Base-by-base conservation (phyloP, 345 rosid species). In the Chamaenerion angustifolium region DNA sequence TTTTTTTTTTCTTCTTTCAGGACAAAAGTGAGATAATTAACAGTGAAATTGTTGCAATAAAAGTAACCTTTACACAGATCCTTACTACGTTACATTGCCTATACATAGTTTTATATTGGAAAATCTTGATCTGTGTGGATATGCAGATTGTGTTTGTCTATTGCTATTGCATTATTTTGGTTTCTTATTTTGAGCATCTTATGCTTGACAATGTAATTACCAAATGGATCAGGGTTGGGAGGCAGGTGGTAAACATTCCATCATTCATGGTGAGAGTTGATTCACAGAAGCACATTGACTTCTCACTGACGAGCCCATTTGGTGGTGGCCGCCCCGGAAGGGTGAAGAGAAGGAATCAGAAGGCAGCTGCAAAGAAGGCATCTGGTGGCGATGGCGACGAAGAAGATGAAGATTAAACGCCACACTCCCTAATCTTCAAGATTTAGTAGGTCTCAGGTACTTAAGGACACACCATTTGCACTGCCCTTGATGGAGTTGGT, bases 341-440 rank as follows among this genome's bases (percentile, higher is more conserved):
- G 42, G 74, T 71, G 51, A 75, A 75, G 70, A 58, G 77, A 69
- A 75, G 17, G 77, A 75, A 68, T 68, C 56, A 44, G 58, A 71
- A 49, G 61, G 59, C 80, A 12, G 71, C 80, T 45, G 57, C 71
- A 13, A 75, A 68, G 63, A 75, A 71, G 70, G 69, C 74, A 14
- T 50, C 74, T 23, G 80, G 79, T 51, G 79, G 80, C 8, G 80
- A 63, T 54, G 74, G 80, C 13, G 74, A 68, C 25, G 77, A 68
- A 17, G 80, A 75, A 46, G 77, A 69, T 4, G 80, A 71, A 49
- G 70, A 66, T 51, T 66, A 49, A 58, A 51, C 40, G 40, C 11
- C 4, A 10, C 12, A 16, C 19, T 31, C 9, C 55, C 12, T 17
- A 44, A 41, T n/a, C 16, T 61, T 21, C 25, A 21, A 12, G 17